A percentile compares a stretch with the other conserved stretches of the same genome.
Conservation (phyloP, 495 filamentous ascomycete genomes). For the Lentithecium fluviatile region DNA sequence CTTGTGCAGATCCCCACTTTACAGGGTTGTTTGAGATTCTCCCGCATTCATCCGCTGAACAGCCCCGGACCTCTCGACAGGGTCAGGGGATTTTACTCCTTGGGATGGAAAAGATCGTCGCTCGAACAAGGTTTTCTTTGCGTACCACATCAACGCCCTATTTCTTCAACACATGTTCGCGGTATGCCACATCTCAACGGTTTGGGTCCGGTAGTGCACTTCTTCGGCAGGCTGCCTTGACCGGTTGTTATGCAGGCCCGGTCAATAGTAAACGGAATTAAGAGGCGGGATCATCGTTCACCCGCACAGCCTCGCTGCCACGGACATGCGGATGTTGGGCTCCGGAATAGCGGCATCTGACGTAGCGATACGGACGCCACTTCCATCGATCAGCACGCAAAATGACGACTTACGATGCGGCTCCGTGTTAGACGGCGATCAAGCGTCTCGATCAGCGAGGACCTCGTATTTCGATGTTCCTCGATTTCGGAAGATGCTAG, state of each 20-base stretch:
- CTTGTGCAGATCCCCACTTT: neutral
- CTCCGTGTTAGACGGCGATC: neutral
- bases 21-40: constrained; percentile 20
- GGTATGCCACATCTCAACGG: neutral
- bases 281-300: constrained; percentile 8
- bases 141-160: too few relatives aligned
- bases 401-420: constrained; percentile 7
- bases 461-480: too few relatives aligned
- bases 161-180: too few relatives aligned
- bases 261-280: constrained; percentile 6
- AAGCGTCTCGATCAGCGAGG: neutral
- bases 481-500: too few relatives aligned
- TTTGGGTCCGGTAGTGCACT: constrained; percentile 13
- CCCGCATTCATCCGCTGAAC: constrained; percentile 26
- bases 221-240: constrained; percentile 12
- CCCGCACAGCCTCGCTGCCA: constrained; percentile 2
- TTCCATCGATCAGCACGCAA: constrained; percentile 11
- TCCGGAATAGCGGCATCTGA: constrained; percentile 6
- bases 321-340: constrained; percentile 31
- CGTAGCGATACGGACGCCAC: constrained; percentile 4
- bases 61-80: neutral
- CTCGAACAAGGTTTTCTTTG: too few relatives aligned
- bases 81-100: too few relatives aligned
- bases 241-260: constrained; percentile 23
- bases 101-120: too few relatives aligned